Evolutionary conservation across 1,284 basidiomycete species (phyloP).

Genomic region (Agroathelia rolfsii): DNA sequence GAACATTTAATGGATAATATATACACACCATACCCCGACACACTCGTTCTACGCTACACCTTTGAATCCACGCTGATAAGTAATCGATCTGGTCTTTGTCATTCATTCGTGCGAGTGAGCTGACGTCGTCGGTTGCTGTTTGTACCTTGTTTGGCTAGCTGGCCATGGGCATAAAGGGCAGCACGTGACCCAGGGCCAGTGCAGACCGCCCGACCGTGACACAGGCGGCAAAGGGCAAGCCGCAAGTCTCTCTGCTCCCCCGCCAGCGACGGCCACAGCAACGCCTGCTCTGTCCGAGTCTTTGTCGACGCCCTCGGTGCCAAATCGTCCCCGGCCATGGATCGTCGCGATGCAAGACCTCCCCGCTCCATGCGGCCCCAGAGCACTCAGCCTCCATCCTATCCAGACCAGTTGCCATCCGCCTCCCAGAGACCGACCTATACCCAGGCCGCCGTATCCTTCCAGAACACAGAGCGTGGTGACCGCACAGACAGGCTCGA

Average conservation of each 20-base stretch:
- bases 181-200: too few species aligned
- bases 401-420: slow-evolving; percentile 19
- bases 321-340: slow-evolving; percentile 25
- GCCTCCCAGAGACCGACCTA: slow-evolving; percentile 22
- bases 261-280: slow-evolving; percentile 1
- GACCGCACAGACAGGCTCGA: slow-evolving; percentile 51
- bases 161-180: too few species aligned
- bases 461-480: slow-evolving; percentile 56
- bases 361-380: slow-evolving; percentile 34
- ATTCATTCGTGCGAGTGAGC: too few species aligned
- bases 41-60: too few species aligned
- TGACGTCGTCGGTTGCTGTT: too few species aligned
- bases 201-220: too few species aligned
- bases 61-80: too few species aligned
- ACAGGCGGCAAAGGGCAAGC: too few species aligned
- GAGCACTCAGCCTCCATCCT: slow-evolving; percentile 19
- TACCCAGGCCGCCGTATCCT: slow-evolving; percentile 42
- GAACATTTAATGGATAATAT: too few species aligned
- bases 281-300: slow-evolving; percentile 2
- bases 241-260: slow-evolving; percentile 9
- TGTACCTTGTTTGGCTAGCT: too few species aligned
- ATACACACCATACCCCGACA: too few species aligned
- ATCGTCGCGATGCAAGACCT: slow-evolving; percentile 33
- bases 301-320: slow-evolving; percentile 2
- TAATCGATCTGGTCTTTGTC: too few species aligned